A percentile compares a stretch with the other conserved stretches of the same genome.
phyloP scores from a whole-genome alignment of 352 stramenopile species.

The Globisporangium rhizosaccharum region DNA sequence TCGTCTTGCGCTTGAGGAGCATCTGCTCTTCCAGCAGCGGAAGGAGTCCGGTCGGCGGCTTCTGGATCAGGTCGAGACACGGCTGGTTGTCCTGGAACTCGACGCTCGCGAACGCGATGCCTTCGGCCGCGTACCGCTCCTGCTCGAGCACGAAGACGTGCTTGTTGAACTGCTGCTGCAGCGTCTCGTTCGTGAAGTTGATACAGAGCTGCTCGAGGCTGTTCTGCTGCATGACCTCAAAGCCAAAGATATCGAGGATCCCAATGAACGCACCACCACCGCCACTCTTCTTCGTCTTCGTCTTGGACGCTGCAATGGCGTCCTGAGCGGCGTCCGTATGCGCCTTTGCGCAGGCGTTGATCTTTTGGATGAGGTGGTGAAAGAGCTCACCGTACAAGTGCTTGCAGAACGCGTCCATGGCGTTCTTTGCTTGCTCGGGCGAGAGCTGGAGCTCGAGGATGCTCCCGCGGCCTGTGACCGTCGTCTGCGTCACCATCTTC shows the following conservation, averaged over 20 bases:
- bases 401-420: conserved; percentile 83
- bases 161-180: conserved; percentile 89
- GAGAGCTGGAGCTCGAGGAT: conserved; percentile 71
- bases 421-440: conserved; percentile 71
- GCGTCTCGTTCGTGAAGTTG: conserved; percentile 90
- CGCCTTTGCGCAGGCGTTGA: conserved; percentile 69
- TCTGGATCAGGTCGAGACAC: conserved; percentile 80
- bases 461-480: conserved; percentile 63
- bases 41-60: conserved; percentile 68
- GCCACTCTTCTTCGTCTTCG: conserved; percentile 3
- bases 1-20: conserved; percentile 82
- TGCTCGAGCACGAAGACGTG: conserved; percentile 85
- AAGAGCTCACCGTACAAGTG: conserved; percentile 81
- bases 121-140: conserved; percentile 71
- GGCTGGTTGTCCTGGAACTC: conserved; percentile 84
- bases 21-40: conserved; percentile 86
- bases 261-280: conserved; percentile 55
- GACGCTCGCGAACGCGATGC: conserved; percentile 65
- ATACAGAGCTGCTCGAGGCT: conserved; percentile 89
- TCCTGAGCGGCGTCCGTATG: conserved; percentile 29
- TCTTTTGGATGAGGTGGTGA: conserved; percentile 64
- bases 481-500: conserved; percentile 84
- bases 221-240: conserved; percentile 87
- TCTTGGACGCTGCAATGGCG: not conserved
- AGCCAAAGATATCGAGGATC: conserved; percentile 90